Evolutionary conservation across 2,329 filamentous ascomycete genomes (phyloP), one percentile per base, ranked within the genome.

Genomic region (Fusarium pseudocircinatum): DNA sequence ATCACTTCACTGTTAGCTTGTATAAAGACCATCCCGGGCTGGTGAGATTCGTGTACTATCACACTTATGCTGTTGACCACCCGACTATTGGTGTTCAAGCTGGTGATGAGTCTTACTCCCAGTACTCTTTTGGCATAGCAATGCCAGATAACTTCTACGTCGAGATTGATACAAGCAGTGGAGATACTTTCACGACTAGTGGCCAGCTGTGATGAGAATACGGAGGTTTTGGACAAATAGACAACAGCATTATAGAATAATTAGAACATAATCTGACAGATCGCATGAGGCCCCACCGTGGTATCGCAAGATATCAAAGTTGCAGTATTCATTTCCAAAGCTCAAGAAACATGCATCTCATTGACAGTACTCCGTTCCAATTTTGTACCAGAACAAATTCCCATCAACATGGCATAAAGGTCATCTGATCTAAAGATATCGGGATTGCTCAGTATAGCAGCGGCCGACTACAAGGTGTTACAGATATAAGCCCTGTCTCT

Each of bases 61-160:
- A 2, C 14, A 49, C 32, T 13, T 0, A 16, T 3, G 2, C 3
- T 16, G 2, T 0, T 26, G 3, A 6, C 9, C 0, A 1, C 8
- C 24, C 54, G 0, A 58, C 40, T 28, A 11, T 59, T 6, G 56
- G 56, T 37, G 7, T 49, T 1, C 56, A 59, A 28, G 32, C 22
- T 3, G 6, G n/a, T 1, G 11, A n/a, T 2, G 11, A n/a, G 5
- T 28, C 24, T 11, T 49, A 36, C 32, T 49, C 14, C 20, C 18
- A 58, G 18, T 58, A 16, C 4, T 58, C 54, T 36, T 58, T 2
- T 26, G 10, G 12, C n/a, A 2, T 24, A 2, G 2, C 4, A 0
- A 28, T 58, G 6, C 40, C n/a, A 1, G 30, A 58, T 2, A 20
- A 36, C 8, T 49, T 0, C 6, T 58, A 36, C 13, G 13, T 59